phyloP scores from a whole-genome alignment of 352 stramenopile genomes.

The Phytopythium cucurbitacearum region DNA sequence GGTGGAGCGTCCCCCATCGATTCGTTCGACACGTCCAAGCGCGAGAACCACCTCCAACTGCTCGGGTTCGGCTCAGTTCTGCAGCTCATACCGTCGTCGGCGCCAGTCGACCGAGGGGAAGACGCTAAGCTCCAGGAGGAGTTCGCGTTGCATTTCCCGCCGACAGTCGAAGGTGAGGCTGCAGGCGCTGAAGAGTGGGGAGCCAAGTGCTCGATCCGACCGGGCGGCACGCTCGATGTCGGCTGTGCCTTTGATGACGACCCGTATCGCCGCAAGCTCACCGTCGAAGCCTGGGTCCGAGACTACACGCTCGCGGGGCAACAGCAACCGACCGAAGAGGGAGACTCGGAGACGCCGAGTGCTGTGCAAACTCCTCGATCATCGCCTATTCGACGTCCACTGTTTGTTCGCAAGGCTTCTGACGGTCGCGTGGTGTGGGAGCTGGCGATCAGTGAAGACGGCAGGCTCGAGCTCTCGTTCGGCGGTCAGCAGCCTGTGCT shows the following conservation, averaged over 20 bases:
- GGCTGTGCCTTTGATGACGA: constrained; percentile 73
- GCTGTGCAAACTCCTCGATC: not conserved
- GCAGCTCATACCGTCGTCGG: constrained; percentile 44
- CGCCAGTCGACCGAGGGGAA: constrained; percentile 72
- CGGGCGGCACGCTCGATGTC: constrained; percentile 65
- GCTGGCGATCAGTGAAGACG: constrained; percentile 37
- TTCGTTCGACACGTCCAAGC: constrained; percentile 77
- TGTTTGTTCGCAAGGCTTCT: constrained; percentile 9
- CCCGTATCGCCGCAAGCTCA: constrained; percentile 74
- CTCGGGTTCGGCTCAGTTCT: constrained; percentile 28
- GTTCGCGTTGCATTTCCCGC: constrained; percentile 58
- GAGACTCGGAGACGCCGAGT: constrained; percentile 7
- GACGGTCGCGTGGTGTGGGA: constrained; percentile 29
- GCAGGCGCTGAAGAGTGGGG: constrained; percentile 27
- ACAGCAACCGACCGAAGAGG: constrained; percentile 22
- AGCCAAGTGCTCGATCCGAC: constrained; percentile 42
- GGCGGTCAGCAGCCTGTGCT: constrained; percentile 26
- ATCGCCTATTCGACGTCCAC: constrained; percentile 1
- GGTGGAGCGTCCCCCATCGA: constrained; percentile 21
- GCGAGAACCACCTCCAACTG: constrained; percentile 70
- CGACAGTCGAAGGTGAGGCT: constrained; percentile 4
- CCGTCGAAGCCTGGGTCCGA: constrained; percentile 70
- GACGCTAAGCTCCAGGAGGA: constrained; percentile 63
- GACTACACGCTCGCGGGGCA: constrained; percentile 39
- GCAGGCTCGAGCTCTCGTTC: constrained; percentile 44